These are phyloP conservation scores for Termitomyces sp. DNA, from an alignment of 768 basidiomycete genomes.

Conservation along the genomic window DNA sequence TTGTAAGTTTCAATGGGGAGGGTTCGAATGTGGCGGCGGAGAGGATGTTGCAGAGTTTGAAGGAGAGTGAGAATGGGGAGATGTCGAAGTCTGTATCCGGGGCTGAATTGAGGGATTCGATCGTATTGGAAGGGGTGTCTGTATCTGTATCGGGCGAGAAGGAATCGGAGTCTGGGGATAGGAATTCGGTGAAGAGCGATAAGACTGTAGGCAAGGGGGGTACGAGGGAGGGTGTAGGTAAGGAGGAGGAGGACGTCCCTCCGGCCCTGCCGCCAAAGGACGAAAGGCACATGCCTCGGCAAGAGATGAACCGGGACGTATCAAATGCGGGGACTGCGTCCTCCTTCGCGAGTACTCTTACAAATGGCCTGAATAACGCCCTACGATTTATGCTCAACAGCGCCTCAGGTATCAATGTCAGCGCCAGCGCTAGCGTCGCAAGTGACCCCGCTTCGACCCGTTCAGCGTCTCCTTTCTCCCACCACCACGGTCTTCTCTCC, in stretches of 20 bases:
- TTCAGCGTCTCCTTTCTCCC: constrained; percentile 25
- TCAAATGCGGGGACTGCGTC: constrained; percentile 22
- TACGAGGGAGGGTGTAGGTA: too few species aligned
- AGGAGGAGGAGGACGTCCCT: neutral
- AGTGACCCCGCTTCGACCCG: constrained; percentile 22
- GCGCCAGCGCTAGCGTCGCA: constrained; percentile 20
- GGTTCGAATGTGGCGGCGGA: constrained; percentile 31
- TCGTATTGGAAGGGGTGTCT: neutral
- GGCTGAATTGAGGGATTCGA: neutral
- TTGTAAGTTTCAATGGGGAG: constrained; percentile 32
- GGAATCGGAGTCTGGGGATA: neutral
- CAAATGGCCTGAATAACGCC: constrained; percentile 50
- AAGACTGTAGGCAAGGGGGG: neutral
- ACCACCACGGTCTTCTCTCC: constrained; percentile 32
- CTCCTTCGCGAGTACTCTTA: constrained; percentile 40
- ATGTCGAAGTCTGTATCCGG: neutral
- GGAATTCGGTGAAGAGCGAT: neutral
- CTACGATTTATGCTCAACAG: constrained; percentile 47
- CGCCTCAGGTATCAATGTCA: neutral
- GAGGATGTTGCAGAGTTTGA: constrained; percentile 42
- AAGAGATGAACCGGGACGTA: constrained; percentile 3
- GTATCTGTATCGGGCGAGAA: too few species aligned
- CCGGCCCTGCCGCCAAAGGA: constrained; percentile 22
- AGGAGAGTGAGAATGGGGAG: constrained; percentile 11
- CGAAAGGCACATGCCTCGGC: neutral